These are phyloP conservation scores for Yamadazyma epiphylla DNA, from an alignment of 1,139 yeast species.

Conservation along the genomic window DNA sequence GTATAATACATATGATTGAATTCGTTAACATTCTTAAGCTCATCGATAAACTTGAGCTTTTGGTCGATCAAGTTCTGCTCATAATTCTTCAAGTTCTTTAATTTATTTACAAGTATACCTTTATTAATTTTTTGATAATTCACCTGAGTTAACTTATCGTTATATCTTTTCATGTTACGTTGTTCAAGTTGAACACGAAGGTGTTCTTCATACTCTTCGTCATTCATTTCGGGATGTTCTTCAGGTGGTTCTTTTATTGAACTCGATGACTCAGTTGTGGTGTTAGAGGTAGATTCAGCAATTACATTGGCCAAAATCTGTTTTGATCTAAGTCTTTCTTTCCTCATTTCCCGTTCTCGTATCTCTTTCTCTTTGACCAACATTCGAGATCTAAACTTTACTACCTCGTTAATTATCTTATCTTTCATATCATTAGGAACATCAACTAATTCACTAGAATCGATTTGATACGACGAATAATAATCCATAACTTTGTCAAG, in stretches of 20 bases:
- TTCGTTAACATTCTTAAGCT: constrained; percentile 17
- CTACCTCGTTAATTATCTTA: constrained; percentile 54
- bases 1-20: constrained; percentile 22
- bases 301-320: constrained; percentile 31
- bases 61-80: constrained; percentile 34
- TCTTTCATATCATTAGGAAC: constrained; percentile 59
- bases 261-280: constrained; percentile 6
- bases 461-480: constrained; percentile 49
- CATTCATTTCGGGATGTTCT: constrained; percentile 22
- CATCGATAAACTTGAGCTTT: constrained; percentile 33
- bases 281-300: constrained; percentile 15
- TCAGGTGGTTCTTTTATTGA: constrained; percentile 23
- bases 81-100: constrained; percentile 20
- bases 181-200: constrained; percentile 4
- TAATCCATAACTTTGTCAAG: constrained; percentile 32
- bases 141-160: constrained; percentile 15
- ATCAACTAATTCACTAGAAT: constrained; percentile 57
- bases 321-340: constrained; percentile 50
- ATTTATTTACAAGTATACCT: constrained; percentile 14
- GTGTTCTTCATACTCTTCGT: constrained; percentile 29
- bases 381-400: constrained; percentile 61
- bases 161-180: constrained; percentile 9
- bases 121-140: constrained; percentile 18
- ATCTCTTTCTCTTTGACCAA: constrained; percentile 55
- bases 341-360: constrained; percentile 46